Percentiles rank a stretch among this genome's conserved stretches.
Conservation (phyloP, 2,329 filamentous ascomycete species). For the Fusarium verticillioides region DNA sequence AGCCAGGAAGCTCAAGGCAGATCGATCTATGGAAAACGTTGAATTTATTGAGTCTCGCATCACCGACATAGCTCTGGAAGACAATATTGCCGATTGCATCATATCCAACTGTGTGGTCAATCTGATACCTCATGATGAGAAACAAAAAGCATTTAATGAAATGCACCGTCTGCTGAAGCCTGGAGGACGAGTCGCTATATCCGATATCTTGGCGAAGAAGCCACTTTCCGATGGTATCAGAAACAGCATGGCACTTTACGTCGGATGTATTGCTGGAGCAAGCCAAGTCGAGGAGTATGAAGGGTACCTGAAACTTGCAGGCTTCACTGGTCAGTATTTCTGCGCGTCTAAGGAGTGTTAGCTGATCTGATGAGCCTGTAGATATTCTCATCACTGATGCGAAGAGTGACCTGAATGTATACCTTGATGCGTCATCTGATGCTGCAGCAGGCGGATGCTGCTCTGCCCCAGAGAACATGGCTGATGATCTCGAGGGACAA, state of each 20-base stretch:
- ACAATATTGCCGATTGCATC: conserved; percentile 46
- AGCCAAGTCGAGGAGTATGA: conserved; percentile 64
- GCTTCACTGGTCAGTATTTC: conserved; percentile 57
- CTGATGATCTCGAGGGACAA: background rate
- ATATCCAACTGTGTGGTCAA: conserved; percentile 74
- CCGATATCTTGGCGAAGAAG: conserved; percentile 67
- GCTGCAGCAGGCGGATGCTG: background rate
- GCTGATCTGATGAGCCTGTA: fast-evolving
- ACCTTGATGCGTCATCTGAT: background rate
- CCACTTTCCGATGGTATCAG: conserved; percentile 60
- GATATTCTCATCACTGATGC: background rate
- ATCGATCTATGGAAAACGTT: background rate
- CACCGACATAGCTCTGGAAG: background rate
- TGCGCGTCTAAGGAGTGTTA: fast-evolving
- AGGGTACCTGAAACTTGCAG: conserved; percentile 59
- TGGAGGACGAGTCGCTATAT: conserved; percentile 67
- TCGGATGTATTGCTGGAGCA: conserved; percentile 70
- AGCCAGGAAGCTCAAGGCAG: background rate
- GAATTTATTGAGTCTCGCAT: background rate
- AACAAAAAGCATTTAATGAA: conserved; percentile 64
- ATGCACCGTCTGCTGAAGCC: conserved; percentile 67
- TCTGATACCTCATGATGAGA: conserved; percentile 64
- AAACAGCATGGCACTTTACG: conserved; percentile 63
- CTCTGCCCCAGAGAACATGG: background rate
- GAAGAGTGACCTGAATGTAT: background rate